Conservation (phyloP, 163 green algal species). For the Picocystis sp. region DNA sequence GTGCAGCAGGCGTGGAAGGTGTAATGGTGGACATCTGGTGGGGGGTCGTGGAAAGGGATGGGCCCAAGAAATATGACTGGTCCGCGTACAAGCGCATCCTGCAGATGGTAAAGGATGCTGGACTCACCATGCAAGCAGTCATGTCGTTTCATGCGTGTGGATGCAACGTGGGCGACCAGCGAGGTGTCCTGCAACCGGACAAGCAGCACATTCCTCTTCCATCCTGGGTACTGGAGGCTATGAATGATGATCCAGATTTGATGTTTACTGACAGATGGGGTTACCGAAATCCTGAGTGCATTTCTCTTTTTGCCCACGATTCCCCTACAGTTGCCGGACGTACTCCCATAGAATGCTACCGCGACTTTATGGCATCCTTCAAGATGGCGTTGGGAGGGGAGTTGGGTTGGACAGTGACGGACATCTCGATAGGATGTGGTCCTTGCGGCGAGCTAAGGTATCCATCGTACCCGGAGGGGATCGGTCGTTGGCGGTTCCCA, state of each 20-base stretch:
- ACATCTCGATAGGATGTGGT: slow-evolving; percentile 49
- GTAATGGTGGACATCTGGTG: slow-evolving; percentile 94
- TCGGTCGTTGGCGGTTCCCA: slow-evolving; percentile 56
- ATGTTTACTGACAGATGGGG: slow-evolving; percentile 28
- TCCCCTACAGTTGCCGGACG: slow-evolving; percentile 33
- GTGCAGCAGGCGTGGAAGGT: slow-evolving; percentile 45
- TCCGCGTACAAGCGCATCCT: slow-evolving; percentile 59
- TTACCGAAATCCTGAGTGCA: slow-evolving; percentile 25
- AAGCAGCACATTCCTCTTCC: background rate
- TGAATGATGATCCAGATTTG: slow-evolving; percentile 17
- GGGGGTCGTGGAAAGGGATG: slow-evolving; percentile 34
- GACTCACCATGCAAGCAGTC: slow-evolving; percentile 51
- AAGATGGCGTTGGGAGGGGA: slow-evolving; percentile 17
- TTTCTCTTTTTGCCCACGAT: slow-evolving; percentile 21
- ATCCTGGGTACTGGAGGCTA: slow-evolving; percentile 46
- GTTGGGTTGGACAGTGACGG: slow-evolving; percentile 30
- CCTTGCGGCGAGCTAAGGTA: slow-evolving; percentile 64
- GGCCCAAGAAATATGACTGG: slow-evolving; percentile 65
- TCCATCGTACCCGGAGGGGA: slow-evolving; percentile 52
- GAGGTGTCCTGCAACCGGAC: slow-evolving; percentile 32
- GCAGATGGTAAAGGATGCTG: slow-evolving; percentile 30
- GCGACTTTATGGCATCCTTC: slow-evolving; percentile 66
- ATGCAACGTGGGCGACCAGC: slow-evolving; percentile 55
- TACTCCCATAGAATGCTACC: slow-evolving; percentile 61
- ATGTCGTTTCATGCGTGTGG: slow-evolving; percentile 69